Percentiles rank a stretch among this genome's conserved stretches.
These are phyloP conservation scores for Serpula lacrymans DNA, from an alignment of 768 basidiomycete genomes.

Conservation along the genomic window DNA sequence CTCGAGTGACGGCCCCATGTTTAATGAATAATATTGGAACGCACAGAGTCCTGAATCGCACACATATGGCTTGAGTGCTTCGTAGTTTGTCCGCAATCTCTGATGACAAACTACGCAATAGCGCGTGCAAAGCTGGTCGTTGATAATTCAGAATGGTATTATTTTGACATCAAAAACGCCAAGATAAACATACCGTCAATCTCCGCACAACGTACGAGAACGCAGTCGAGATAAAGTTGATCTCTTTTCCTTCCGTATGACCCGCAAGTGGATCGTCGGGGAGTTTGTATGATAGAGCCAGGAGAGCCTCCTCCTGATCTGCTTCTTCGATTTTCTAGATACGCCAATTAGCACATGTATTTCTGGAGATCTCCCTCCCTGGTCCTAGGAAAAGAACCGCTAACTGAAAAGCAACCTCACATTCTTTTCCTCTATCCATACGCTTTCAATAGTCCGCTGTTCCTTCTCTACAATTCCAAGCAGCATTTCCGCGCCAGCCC, in stretches of 20 bases:
- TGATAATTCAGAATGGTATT: slow-evolving; percentile 2
- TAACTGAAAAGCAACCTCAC: too few species aligned
- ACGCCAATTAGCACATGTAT: too few species aligned
- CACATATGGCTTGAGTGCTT: slow-evolving; percentile 71
- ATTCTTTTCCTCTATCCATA: slow-evolving; percentile 15
- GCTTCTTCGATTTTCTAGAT: too few species aligned
- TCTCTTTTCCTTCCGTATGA: slow-evolving; percentile 27
- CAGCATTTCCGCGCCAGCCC: slow-evolving; percentile 67
- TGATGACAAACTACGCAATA: slow-evolving; percentile 78
- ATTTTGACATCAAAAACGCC: not conserved
- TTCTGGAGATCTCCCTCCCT: too few species aligned
- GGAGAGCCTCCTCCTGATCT: slow-evolving; percentile 40
- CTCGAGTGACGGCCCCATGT: slow-evolving; percentile 66
- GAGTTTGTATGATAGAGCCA: slow-evolving; percentile 41
- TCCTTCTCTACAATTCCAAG: slow-evolving; percentile 40
- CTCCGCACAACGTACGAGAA: slow-evolving; percentile 66
- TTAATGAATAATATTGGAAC: slow-evolving; percentile 66
- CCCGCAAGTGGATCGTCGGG: slow-evolving; percentile 52
- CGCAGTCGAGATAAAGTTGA: slow-evolving; percentile 62
- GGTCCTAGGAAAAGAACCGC: too few species aligned
- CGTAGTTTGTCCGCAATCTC: slow-evolving; percentile 46
- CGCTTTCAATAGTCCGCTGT: slow-evolving; percentile 38
- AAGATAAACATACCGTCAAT: slow-evolving; percentile 42
- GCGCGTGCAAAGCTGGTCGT: slow-evolving; percentile 59
- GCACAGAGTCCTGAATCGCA: slow-evolving; percentile 63